phyloP scores from a whole-genome alignment of 805 yeast species.

The Hanseniaspora lindneri region DNA sequence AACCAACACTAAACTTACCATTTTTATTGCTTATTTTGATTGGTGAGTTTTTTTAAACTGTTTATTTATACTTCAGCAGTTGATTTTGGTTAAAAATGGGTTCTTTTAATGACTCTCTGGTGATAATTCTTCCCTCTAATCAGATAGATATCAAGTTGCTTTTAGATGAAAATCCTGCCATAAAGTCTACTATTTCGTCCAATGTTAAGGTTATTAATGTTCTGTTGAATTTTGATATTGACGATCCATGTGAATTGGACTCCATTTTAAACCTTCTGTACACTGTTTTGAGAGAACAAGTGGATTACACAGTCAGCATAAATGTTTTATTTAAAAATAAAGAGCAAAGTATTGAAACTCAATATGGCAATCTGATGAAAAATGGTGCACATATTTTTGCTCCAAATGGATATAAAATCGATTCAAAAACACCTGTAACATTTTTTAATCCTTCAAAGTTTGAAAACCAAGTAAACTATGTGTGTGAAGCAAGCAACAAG shows the following conservation, averaged over 20 bases:
- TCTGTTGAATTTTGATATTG: neutral
- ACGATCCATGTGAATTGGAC: constrained; percentile 11
- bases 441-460: neutral
- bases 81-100: neutral
- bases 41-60: neutral
- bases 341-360: too few relatives aligned
- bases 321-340: constrained; percentile 1
- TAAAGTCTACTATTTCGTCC: neutral
- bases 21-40: neutral
- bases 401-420: neutral
- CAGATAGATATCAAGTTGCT: neutral
- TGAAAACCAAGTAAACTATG: neutral
- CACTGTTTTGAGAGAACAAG: constrained; percentile 1
- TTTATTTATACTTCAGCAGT: neutral
- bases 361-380: neutral
- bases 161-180: neutral
- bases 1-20: too few relatives aligned
- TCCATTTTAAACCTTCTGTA: constrained; percentile 7
- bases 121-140: neutral
- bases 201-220: neutral
- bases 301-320: neutral
- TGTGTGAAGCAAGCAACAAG: neutral
- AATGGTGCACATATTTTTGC: neutral
- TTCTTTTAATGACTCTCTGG: neutral
- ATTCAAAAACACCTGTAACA: neutral